Percentiles rank a stretch among this genome's conserved stretches.
Conservation (phyloP, 805 yeast genomes). For the Lipomyces japonicus region DNA sequence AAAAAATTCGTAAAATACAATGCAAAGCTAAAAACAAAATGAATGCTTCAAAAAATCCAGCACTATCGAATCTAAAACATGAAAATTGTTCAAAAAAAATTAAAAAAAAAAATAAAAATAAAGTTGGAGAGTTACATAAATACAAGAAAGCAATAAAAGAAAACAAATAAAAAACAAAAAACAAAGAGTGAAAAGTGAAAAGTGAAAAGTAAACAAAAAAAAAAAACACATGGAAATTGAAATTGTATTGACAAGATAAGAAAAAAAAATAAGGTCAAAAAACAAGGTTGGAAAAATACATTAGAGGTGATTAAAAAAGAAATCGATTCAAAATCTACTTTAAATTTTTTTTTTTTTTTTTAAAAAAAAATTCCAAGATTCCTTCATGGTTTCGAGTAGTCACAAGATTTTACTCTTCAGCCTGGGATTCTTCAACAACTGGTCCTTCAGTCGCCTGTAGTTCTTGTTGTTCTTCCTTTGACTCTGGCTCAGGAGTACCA, state of each 20-base stretch:
- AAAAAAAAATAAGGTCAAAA: no score
- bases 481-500: slow-evolving; percentile 21
- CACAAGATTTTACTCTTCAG: slow-evolving; percentile 4
- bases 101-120: slow-evolving; percentile 4
- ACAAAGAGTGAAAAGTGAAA: background rate
- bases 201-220: background rate
- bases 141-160: background rate
- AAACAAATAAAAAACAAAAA: background rate
- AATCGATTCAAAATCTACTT: no score
- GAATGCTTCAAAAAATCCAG: slow-evolving; percentile 1
- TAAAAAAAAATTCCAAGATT: no score
- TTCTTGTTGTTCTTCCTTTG: slow-evolving; percentile 13
- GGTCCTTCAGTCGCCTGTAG: slow-evolving; percentile 13
- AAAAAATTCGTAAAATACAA: background rate
- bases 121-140: background rate
- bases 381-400: slow-evolving; percentile 1
- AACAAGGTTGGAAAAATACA: no score
- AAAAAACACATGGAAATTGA: no score
- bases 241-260: no score
- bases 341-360: no score
- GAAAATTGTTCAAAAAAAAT: background rate
- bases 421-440: slow-evolving; percentile 4
- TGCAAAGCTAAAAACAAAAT: background rate
- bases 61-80: background rate
- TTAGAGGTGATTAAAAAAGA: no score